Evolutionary conservation across 768 basidiomycete species (phyloP), one percentile per base, ranked within the genome.

Genomic region (Cystofilobasidium macerans): DNA sequence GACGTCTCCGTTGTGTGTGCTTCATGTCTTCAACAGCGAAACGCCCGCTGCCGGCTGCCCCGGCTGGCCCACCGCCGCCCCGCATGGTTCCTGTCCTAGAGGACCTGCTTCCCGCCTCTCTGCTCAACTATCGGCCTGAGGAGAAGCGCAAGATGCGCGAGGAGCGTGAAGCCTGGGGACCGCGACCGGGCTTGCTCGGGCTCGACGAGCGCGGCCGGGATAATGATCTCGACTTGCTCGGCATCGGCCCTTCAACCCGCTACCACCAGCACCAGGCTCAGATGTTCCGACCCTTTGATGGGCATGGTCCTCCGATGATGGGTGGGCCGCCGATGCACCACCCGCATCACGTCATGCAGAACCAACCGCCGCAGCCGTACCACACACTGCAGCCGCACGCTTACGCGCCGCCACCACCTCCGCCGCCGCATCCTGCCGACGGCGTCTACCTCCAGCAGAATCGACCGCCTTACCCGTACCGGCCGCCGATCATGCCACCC

Each of bases 121-220:
- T 47, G 40, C 54, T 67, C 16, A 40, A 43, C 13, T 28, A 42
- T 24, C 51, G 51, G n/a, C 59, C 65, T 12, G 65, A 67, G 32
- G 59, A 67, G 32, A 56, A 24, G 2, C 32, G 32, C 24, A 59
- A 58, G 36, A 45, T 67, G 38, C 51, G 60, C 18, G 65, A 68
- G 38, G 67, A 68, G 53, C 42, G 67, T 8, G 67, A 68, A 43
- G 67, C 51, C 4, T 62, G 61, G 61, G 67, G 67, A 0, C 67
- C 67, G 9, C 38, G 62, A 5, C 67, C 67, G 16, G 67, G 61
- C n/a, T 38, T 68, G 36, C 18, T 62, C 42, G 62, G 67, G 22
- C 36, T 68, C 28, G 60, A 54, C 14, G 57, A 68, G 28, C 54
- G 45, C 20, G 56, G 56, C 16, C 12, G 60, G 24, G 62, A 62